A percentile compares a stretch with the other conserved stretches of the same genome.
phyloP scores from a whole-genome alignment of 306 rosid species.

The Lathyrus sativus region DNA sequence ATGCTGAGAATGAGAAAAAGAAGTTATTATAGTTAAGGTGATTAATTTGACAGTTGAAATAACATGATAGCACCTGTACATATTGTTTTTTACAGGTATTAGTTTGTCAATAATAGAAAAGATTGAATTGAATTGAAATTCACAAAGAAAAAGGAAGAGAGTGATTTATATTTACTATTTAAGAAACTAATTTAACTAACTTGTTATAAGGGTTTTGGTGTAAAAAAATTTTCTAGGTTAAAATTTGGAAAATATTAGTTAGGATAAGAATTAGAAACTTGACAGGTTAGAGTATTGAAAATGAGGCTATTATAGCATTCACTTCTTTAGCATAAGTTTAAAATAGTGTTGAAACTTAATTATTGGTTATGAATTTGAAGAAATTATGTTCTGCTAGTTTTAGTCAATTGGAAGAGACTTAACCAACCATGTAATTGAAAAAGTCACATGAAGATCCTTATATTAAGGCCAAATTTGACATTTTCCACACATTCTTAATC shows the following conservation, averaged over 20 bases:
- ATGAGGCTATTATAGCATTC: neutral
- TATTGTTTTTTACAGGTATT: conserved; percentile 29
- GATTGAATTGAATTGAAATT: neutral
- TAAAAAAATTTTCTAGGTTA: conserved; percentile 19
- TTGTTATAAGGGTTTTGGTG: neutral
- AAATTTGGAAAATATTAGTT: conserved; percentile 32
- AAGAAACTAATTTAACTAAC: conserved; percentile 2
- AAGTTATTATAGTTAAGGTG: conserved; percentile 19
- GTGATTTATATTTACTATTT: conserved; percentile 18
- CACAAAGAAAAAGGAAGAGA: neutral
- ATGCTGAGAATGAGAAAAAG: neutral
- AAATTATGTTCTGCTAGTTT: conserved; percentile 12
- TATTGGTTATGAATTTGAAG: neutral
- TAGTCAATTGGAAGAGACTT: conserved; percentile 5
- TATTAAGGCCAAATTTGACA: neutral
- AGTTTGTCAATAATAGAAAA: conserved; percentile 41
- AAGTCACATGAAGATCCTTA: conserved; percentile 4
- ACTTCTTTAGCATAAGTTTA: neutral
- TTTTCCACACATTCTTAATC: conserved; percentile 19
- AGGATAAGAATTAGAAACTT: neutral
- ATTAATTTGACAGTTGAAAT: conserved; percentile 27
- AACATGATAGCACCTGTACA: conserved; percentile 24
- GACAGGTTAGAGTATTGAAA: conserved; percentile 17
- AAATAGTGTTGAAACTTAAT: conserved; percentile 18
- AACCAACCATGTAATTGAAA: neutral